A percentile compares a stretch with the other conserved stretches of the same genome.
These are phyloP conservation scores for Musa itinerans DNA, from an alignment of 176 grass and related monocot species.

Conservation along the genomic window DNA sequence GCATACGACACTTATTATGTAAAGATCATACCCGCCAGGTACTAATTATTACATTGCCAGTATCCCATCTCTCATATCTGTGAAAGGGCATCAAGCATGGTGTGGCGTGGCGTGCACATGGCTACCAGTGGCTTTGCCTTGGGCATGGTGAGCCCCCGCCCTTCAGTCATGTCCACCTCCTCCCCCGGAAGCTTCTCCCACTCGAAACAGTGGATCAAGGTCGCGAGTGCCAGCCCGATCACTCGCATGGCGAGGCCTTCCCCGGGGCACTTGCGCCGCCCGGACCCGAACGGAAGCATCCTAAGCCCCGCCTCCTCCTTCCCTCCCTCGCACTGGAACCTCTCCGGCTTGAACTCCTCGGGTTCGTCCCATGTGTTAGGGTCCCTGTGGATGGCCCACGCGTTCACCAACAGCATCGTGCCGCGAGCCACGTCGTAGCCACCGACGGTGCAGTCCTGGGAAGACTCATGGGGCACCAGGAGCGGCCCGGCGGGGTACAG, in stretches of 20 bases:
- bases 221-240: slow-evolving; percentile 25
- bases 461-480: slow-evolving; percentile 43
- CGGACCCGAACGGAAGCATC: slow-evolving; percentile 60
- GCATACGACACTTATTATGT: no score
- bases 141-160: slow-evolving; percentile 24
- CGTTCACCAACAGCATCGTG: slow-evolving; percentile 54
- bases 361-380: slow-evolving; percentile 34
- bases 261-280: slow-evolving; percentile 51
- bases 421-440: slow-evolving; percentile 48
- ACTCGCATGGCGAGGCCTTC: slow-evolving; percentile 45
- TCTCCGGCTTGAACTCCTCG: slow-evolving; percentile 37
- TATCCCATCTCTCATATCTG: slow-evolving; percentile 6
- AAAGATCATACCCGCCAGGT: no score
- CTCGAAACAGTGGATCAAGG: slow-evolving; percentile 68
- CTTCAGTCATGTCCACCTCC: slow-evolving; percentile 46
- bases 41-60: background rate
- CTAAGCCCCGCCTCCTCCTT: slow-evolving; percentile 1
- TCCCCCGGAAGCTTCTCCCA: slow-evolving; percentile 26
- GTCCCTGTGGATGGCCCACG: slow-evolving; percentile 52
- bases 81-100: slow-evolving; percentile 25
- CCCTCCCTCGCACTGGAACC: slow-evolving; percentile 31
- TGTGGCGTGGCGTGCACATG: slow-evolving; percentile 23
- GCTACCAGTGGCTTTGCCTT: slow-evolving; percentile 36
- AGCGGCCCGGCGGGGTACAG: slow-evolving; percentile 49
- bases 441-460: slow-evolving; percentile 37